These are phyloP conservation scores for Calonectria multiphialidica DNA, from an alignment of 2,329 filamentous ascomycete genomes.

Conservation along the genomic window DNA sequence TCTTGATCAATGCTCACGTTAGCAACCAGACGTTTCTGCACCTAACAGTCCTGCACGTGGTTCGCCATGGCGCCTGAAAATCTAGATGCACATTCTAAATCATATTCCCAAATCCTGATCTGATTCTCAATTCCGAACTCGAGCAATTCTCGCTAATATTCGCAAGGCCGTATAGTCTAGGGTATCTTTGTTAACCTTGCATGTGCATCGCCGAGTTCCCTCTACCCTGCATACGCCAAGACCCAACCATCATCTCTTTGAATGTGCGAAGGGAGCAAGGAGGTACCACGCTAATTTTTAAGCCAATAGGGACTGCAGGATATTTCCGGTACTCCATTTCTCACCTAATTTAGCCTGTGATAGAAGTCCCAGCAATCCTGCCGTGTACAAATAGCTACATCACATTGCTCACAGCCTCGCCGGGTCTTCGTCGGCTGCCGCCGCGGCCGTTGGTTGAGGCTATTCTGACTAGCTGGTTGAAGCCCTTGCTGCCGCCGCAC, in stretches of 20 bases:
- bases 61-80: background rate
- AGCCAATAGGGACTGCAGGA: background rate
- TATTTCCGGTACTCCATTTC: background rate
- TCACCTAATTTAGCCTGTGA: background rate
- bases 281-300: background rate
- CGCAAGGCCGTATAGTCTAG: background rate
- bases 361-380: background rate
- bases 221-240: conserved; percentile 2
- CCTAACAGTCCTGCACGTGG: background rate
- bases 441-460: too few relatives aligned
- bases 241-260: background rate
- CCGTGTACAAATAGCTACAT: background rate
- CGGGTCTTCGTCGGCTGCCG: background rate
- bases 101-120: background rate
- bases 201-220: background rate
- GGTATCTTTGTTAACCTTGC: background rate
- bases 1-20: background rate
- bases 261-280: background rate
- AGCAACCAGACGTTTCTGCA: background rate
- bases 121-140: background rate
- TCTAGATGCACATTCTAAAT: background rate
- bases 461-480: background rate
- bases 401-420: background rate
- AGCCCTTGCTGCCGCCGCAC: background rate
- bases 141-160: background rate